phyloP scores from a whole-genome alignment of 805 yeast species.

The Scheffersomyces lignosus region DNA sequence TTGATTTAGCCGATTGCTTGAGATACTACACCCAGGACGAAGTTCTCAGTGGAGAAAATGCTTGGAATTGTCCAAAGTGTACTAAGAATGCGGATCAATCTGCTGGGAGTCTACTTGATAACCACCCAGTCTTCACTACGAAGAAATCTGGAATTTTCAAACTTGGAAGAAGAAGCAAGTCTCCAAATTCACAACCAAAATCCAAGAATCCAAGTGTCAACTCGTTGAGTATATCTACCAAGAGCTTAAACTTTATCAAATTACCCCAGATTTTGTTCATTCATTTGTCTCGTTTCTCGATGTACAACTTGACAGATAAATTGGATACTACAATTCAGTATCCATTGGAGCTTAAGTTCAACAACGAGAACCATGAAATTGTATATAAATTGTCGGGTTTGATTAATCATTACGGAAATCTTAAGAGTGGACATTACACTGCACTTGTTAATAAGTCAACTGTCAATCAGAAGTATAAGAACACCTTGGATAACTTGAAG shows the following conservation, averaged over 20 bases:
- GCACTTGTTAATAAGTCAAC: conserved; percentile 55
- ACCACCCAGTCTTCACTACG: conserved; percentile 38
- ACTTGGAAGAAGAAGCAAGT: conserved; percentile 33
- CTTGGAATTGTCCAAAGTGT: conserved; percentile 85
- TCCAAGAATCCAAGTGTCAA: conserved; percentile 2
- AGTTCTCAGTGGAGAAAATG: conserved; percentile 68
- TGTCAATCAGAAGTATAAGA: conserved; percentile 3
- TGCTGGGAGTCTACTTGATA: conserved; percentile 16
- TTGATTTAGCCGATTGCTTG: conserved; percentile 62
- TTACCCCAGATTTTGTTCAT: conserved; percentile 39
- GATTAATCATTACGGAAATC: conserved; percentile 69
- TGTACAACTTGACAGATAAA: conserved; percentile 54
- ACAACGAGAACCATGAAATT: conserved; percentile 32
- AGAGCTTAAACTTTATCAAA: conserved; percentile 30
- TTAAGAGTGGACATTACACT: conserved; percentile 77
- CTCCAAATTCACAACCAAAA: conserved; percentile 23
- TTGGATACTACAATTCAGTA: conserved; percentile 50
- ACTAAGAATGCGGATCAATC: conserved; percentile 19
- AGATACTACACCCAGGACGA: conserved; percentile 63
- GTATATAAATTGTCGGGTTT: conserved; percentile 60
- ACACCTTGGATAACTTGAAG: conserved; percentile 24
- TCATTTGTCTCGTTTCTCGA: conserved; percentile 45
- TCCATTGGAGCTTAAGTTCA: conserved; percentile 54
- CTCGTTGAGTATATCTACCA: conserved; percentile 18
- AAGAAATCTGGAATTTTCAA: conserved; percentile 36